These are phyloP conservation scores for Saraca asoca DNA, from an alignment of 331 rosid species.

Conservation along the genomic window DNA sequence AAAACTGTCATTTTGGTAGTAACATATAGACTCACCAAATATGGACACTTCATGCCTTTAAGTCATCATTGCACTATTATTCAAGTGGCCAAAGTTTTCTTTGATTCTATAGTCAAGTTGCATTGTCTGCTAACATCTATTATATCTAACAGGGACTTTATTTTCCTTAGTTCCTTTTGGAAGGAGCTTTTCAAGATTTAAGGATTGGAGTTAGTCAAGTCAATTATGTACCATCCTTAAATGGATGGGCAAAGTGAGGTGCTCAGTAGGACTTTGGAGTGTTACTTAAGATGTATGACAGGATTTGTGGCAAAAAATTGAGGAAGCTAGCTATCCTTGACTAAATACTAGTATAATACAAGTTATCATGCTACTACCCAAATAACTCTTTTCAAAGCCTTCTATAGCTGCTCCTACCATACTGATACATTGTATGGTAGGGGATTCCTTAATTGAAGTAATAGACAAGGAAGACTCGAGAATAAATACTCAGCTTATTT, in stretches of 20 bases:
- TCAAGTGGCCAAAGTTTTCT: neutral
- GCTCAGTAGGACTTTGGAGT: neutral
- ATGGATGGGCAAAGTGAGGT: neutral
- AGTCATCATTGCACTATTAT: no score
- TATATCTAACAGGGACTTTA: neutral
- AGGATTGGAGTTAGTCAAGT: no score
- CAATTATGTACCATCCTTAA: no score
- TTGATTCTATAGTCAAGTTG: neutral
- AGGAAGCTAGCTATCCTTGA: neutral
- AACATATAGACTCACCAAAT: neutral
- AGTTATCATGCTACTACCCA: neutral
- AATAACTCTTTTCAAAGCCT: neutral
- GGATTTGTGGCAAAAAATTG: neutral
- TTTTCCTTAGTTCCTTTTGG: neutral
- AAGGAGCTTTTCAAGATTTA: neutral
- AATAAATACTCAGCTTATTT: neutral
- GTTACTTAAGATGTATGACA: no score
- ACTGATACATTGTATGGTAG: neutral
- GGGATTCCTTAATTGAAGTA: neutral
- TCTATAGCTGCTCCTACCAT: neutral
- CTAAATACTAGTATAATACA: neutral
- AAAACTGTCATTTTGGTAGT: neutral
- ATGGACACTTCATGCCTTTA: neutral
- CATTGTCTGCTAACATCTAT: neutral
- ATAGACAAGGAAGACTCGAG: neutral